These are phyloP conservation scores for Trapa incisa DNA, from an alignment of 345 rosid species.

Conservation along the genomic window DNA sequence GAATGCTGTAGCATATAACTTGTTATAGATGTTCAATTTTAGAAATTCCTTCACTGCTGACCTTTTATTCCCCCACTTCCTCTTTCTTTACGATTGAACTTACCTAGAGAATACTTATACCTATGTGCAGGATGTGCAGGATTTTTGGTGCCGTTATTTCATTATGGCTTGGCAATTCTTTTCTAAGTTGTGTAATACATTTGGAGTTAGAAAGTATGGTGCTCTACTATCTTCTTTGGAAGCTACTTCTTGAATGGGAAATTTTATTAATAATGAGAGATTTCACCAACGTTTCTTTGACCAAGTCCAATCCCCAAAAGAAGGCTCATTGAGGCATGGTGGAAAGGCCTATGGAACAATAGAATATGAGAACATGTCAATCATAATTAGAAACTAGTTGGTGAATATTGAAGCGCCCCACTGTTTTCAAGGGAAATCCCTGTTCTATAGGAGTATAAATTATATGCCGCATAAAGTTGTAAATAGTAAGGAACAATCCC, in stretches of 20 bases:
- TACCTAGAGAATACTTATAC: background rate
- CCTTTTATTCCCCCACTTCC: too few relatives aligned
- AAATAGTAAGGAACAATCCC: constrained; percentile 13
- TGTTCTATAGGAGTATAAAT: background rate
- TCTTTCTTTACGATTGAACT: background rate
- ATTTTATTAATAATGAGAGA: background rate
- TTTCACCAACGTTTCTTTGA: background rate
- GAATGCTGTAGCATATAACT: too few relatives aligned
- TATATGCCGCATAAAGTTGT: constrained; percentile 14
- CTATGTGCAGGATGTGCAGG: background rate
- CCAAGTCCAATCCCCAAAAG: constrained; percentile 2
- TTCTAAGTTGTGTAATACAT: background rate
- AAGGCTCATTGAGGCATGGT: background rate
- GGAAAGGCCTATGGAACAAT: background rate
- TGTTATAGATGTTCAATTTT: too few relatives aligned
- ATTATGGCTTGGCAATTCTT: constrained; percentile 2
- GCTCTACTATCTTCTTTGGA: background rate
- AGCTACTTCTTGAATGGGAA: background rate
- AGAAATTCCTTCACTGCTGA: background rate
- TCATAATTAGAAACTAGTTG: constrained; percentile 3
- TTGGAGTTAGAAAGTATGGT: constrained; percentile 3
- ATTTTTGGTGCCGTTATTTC: background rate
- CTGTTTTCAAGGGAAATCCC: constrained; percentile 1
- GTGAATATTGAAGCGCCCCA: background rate
- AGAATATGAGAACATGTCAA: background rate